Evolutionary conservation across 805 yeast species (phyloP).

Genomic region (Hermanozyma aechmeae): DNA sequence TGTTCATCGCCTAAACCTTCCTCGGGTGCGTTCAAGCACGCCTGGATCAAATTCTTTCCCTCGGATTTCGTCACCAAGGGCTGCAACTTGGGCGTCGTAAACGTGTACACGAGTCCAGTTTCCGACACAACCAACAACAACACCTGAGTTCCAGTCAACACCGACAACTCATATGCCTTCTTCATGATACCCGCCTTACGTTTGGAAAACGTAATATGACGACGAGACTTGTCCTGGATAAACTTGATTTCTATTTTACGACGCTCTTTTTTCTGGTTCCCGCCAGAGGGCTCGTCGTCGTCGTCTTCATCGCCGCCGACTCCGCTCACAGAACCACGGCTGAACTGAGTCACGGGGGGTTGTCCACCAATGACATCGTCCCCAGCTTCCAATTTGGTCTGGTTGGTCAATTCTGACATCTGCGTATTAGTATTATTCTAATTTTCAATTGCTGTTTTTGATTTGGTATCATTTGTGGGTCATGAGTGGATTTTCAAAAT

Average conservation of each 20-base stretch:
- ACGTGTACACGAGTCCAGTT: conserved; percentile 97
- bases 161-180: conserved; percentile 96
- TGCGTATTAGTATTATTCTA: too few species aligned
- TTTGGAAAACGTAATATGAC: conserved; percentile 96
- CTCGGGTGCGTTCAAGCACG: conserved; percentile 96
- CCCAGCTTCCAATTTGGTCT: conserved; percentile 24
- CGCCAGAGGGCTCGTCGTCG: conserved; percentile 39
- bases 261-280: conserved; percentile 46
- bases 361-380: conserved; percentile 15
- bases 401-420: conserved; percentile 34
- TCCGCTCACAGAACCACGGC: conserved; percentile 14
- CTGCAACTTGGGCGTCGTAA: conserved; percentile 97
- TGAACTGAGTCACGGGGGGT: conserved; percentile 14
- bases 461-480: too few species aligned
- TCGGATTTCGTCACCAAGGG: conserved; percentile 96
- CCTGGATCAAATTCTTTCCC: conserved; percentile 94
- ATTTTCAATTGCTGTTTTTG: not conserved
- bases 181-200: conserved; percentile 99
- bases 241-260: conserved; percentile 95
- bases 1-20: conserved; percentile 64
- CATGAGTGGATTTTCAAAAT: conserved; percentile 7
- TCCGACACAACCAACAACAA: conserved; percentile 90
- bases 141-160: conserved; percentile 95
- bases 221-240: conserved; percentile 93
- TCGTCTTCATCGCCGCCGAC: conserved; percentile 38